A percentile compares a stretch with the other conserved stretches of the same genome.
phyloP scores from a whole-genome alignment of 108 stramenopile genomes.

The Phaeodactylum tricornutum region DNA sequence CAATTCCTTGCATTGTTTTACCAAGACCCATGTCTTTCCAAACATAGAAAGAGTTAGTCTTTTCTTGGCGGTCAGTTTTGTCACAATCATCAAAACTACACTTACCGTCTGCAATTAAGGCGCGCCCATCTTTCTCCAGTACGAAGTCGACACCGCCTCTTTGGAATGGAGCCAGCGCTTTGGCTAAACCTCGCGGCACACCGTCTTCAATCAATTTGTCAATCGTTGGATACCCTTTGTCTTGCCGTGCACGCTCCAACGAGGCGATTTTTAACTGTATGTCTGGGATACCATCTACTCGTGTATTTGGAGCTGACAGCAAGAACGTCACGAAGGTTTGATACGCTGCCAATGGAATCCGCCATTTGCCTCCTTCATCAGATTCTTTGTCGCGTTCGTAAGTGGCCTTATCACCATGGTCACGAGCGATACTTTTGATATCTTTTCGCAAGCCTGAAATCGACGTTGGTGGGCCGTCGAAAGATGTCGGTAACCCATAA shows the following conservation, averaged over 20 bases:
- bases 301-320: slow-evolving; percentile 6
- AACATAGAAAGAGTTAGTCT: not conserved
- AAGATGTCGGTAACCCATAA: slow-evolving; percentile 25
- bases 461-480: slow-evolving; percentile 15
- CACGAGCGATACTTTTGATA: slow-evolving; percentile 52
- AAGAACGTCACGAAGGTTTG: slow-evolving; percentile 51
- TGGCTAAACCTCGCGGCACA: slow-evolving; percentile 44
- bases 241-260: slow-evolving; percentile 52
- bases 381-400: slow-evolving; percentile 27
- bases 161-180: slow-evolving; percentile 75
- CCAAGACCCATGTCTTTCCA: slow-evolving; percentile 50
- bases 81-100: slow-evolving; percentile 7
- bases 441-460: slow-evolving; percentile 33
- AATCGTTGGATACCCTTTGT: slow-evolving; percentile 40
- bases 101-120: slow-evolving; percentile 76
- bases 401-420: slow-evolving; percentile 43
- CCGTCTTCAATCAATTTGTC: slow-evolving; percentile 38
- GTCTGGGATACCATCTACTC: slow-evolving; percentile 44
- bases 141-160: slow-evolving; percentile 80
- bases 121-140: slow-evolving; percentile 67
- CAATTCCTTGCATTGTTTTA: slow-evolving; percentile 90
- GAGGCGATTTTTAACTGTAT: slow-evolving; percentile 60
- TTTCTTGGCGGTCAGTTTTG: not conserved
- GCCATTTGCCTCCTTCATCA: slow-evolving; percentile 55
- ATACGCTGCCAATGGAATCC: slow-evolving; percentile 75